Percentiles rank a stretch among this genome's conserved stretches.
Conservation (phyloP, 192 early-diverging fungal genomes). For the Helicostylum pulchrum region DNA sequence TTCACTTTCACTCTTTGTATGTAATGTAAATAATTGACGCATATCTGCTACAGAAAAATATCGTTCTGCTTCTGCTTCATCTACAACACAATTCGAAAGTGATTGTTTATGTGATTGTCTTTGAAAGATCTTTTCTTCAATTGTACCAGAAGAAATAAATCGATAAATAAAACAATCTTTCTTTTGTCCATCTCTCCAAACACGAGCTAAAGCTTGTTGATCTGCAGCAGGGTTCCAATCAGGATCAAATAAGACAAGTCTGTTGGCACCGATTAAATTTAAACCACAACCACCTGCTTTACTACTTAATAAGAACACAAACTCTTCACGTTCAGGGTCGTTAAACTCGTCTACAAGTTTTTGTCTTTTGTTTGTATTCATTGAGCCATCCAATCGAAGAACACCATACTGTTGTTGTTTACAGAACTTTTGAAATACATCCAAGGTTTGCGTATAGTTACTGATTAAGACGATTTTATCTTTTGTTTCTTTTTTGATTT, state of each 20-base stretch:
- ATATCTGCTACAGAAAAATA: slow-evolving; percentile 92
- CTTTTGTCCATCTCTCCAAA: slow-evolving; percentile 85
- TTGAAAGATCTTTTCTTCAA: slow-evolving; percentile 99
- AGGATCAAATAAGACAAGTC: slow-evolving; percentile 92
- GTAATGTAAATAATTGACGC: slow-evolving; percentile 85
- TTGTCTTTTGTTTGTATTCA: slow-evolving; percentile 90
- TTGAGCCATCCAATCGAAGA: slow-evolving; percentile 87
- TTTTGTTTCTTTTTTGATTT: slow-evolving; percentile 63
- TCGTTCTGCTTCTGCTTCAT: slow-evolving; percentile 89
- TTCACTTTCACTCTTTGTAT: slow-evolving; percentile 68
- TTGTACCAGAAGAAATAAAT: slow-evolving; percentile 94
- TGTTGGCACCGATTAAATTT: slow-evolving; percentile 97
- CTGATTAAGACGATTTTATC: slow-evolving; percentile 99
- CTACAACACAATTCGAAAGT: slow-evolving; percentile 90
- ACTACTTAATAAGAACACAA: slow-evolving; percentile 93
- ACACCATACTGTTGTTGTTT: slow-evolving; percentile 65
- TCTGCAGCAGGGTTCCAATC: slow-evolving; percentile 98
- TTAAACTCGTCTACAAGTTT: slow-evolving; percentile 97
- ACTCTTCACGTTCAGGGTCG: slow-evolving; percentile 78
- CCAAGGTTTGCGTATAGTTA: slow-evolving; percentile 98
- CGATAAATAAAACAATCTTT: slow-evolving; percentile 93
- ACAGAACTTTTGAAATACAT: slow-evolving; percentile 91
- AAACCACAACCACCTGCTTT: slow-evolving; percentile 99
- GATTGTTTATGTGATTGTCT: slow-evolving; percentile 83
- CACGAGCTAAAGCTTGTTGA: slow-evolving; percentile 85